Percentiles rank a stretch among this genome's conserved stretches.
phyloP scores from a whole-genome alignment of 345 rosid species.

The Mangifera indica region DNA sequence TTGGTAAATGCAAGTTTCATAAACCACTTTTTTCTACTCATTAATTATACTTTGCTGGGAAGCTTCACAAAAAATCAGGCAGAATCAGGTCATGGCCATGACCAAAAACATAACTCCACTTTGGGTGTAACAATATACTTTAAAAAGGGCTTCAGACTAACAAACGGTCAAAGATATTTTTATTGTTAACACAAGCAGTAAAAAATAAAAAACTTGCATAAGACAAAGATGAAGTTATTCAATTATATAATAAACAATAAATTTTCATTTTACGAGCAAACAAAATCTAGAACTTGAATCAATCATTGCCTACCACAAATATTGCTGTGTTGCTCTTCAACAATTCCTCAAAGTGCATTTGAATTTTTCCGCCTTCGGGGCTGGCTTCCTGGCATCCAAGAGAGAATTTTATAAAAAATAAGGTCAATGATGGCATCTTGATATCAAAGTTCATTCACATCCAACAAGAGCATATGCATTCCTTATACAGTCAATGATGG shows the following conservation, averaged over 20 bases:
- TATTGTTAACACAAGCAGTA: neutral
- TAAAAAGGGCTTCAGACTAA: neutral
- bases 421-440: neutral
- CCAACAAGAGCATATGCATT: neutral
- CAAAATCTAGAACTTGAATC: neutral
- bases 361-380: slow-evolving; percentile 92
- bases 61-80: neutral
- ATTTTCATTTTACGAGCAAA: slow-evolving; percentile 8
- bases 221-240: neutral
- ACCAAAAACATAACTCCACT: neutral
- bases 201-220: neutral
- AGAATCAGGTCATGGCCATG: neutral
- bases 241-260: neutral
- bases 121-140: neutral
- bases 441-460: neutral
- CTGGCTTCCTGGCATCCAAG: slow-evolving; percentile 74
- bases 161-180: neutral
- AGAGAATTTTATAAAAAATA: slow-evolving; percentile 18
- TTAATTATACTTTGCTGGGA: neutral
- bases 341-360: slow-evolving; percentile 84
- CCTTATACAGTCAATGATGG: neutral
- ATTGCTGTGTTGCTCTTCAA: slow-evolving; percentile 81
- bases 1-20: neutral
- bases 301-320: slow-evolving; percentile 63
- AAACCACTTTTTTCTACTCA: neutral